Percentiles rank a stretch among this genome's conserved stretches.
Conservation (phyloP, 768 basidiomycete species). For the Agrocybe chaxingu region DNA sequence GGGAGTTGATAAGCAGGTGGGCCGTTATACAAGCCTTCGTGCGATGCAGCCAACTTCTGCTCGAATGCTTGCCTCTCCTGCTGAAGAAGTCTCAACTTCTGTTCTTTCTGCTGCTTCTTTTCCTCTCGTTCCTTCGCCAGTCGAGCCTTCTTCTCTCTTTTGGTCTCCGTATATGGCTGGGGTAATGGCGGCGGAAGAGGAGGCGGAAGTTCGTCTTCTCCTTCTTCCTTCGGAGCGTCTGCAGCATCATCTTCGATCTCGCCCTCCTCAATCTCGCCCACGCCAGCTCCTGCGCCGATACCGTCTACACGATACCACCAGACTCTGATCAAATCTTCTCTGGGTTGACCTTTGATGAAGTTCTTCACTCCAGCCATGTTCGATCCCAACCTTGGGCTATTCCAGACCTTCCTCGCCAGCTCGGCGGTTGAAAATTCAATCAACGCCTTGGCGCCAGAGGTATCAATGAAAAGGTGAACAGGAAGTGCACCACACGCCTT, state of each 20-base stretch:
- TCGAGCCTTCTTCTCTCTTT: conserved; percentile 26
- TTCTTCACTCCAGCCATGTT: conserved; percentile 22
- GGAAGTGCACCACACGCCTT: conserved; percentile 33
- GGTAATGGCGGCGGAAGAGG: conserved; percentile 22
- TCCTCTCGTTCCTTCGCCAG: conserved; percentile 23
- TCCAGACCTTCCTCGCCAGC: conserved; percentile 45
- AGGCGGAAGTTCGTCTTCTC: background rate
- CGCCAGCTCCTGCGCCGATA: conserved; percentile 34
- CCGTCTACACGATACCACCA: conserved; percentile 50
- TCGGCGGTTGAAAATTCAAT: conserved; percentile 47
- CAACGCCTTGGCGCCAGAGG: conserved; percentile 40
- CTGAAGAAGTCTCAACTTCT: conserved; percentile 3
- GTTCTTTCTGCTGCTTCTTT: conserved; percentile 15
- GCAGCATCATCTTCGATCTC: conserved; percentile 42
- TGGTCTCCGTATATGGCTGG: conserved; percentile 23
- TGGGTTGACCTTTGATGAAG: conserved; percentile 38
- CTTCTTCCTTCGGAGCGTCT: conserved; percentile 14
- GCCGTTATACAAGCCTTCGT: background rate
- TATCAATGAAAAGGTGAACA: conserved; percentile 39
- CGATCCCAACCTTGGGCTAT: conserved; percentile 41
- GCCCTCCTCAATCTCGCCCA: conserved; percentile 47
- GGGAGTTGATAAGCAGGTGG: background rate
- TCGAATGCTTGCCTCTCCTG: conserved; percentile 3
- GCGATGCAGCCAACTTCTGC: background rate
- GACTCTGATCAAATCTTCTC: conserved; percentile 42